These are phyloP conservation scores for Geosmithia putterillii DNA, from an alignment of 2,329 filamentous ascomycete genomes.

Conservation along the genomic window DNA sequence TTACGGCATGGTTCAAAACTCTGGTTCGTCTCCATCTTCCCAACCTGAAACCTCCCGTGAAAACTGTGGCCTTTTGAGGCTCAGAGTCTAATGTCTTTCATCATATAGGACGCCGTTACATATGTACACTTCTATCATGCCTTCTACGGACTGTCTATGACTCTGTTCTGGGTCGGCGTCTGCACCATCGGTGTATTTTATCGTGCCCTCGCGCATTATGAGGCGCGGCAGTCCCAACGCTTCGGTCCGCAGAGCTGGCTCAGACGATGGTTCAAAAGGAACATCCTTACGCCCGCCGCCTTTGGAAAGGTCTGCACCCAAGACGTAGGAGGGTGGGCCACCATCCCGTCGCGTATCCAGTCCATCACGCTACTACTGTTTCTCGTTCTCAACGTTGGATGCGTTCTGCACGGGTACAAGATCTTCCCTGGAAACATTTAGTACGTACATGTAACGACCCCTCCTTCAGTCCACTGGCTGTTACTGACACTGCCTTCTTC, in stretches of 20 bases:
- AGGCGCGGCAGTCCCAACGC: background rate
- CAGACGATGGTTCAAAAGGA: slow-evolving; percentile 17
- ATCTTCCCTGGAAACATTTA: slow-evolving; percentile 25
- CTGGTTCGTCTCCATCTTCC: slow-evolving; percentile 12
- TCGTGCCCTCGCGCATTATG: slow-evolving; percentile 9
- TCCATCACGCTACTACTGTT: slow-evolving; percentile 25
- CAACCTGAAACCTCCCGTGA: background rate
- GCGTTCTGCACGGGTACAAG: slow-evolving; percentile 22
- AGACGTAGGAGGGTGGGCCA: slow-evolving; percentile 27
- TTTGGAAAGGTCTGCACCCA: slow-evolving; percentile 30
- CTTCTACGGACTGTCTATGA: slow-evolving; percentile 21
- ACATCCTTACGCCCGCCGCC: slow-evolving; percentile 24
- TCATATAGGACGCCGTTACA: slow-evolving; percentile 17
- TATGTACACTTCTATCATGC: slow-evolving; percentile 22
- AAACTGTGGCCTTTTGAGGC: background rate
- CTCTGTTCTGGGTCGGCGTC: slow-evolving; percentile 27
- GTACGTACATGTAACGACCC: slow-evolving; percentile 10
- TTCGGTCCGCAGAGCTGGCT: background rate
- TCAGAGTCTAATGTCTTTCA: background rate
- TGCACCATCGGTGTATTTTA: slow-evolving; percentile 20
- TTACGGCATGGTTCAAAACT: slow-evolving; percentile 22
- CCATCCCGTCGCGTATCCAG: slow-evolving; percentile 29
- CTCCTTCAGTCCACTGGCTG: too few relatives aligned
- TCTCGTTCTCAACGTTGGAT: slow-evolving; percentile 22
- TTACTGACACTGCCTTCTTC: slow-evolving; percentile 3